phyloP scores from a whole-genome alignment of 257 asterid species.

The Solanum clarkiae region DNA sequence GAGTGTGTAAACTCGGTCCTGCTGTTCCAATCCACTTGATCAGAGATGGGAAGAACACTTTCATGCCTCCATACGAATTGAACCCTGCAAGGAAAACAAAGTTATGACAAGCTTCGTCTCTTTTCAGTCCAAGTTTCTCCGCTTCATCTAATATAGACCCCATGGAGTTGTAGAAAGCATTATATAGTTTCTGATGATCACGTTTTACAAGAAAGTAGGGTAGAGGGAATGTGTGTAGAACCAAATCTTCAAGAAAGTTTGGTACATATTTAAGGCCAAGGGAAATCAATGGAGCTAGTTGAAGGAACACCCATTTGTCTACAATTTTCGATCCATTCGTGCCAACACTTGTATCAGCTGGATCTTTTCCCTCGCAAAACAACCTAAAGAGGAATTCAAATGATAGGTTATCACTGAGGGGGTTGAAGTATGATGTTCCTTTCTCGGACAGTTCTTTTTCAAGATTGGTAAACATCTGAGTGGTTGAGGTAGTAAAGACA shows the following conservation, averaged over 20 bases:
- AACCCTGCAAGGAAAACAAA: constrained; percentile 19
- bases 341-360: constrained; percentile 24
- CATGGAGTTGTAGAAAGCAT: background rate
- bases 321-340: constrained; percentile 24
- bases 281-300: constrained; percentile 45
- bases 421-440: constrained; percentile 36
- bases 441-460: constrained; percentile 31
- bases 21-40: constrained; percentile 14
- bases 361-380: constrained; percentile 19
- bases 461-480: constrained; percentile 27
- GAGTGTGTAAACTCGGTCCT: constrained; percentile 14
- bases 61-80: constrained; percentile 24
- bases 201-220: constrained; percentile 33
- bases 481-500: constrained; percentile 15
- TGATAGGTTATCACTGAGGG: constrained; percentile 25
- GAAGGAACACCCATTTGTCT: constrained; percentile 46
- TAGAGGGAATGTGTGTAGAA: constrained; percentile 34
- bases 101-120: constrained; percentile 25
- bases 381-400: constrained; percentile 57
- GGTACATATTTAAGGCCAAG: constrained; percentile 41
- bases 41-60: constrained; percentile 16
- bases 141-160: constrained; percentile 18
- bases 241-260: constrained; percentile 36
- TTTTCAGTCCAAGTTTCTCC: constrained; percentile 8
- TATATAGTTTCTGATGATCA: constrained; percentile 22